Percentiles rank a stretch among this genome's conserved stretches.
Evolutionary conservation across 2,329 filamentous ascomycete genomes (phyloP).

Genomic region (Phialophora tarda): DNA sequence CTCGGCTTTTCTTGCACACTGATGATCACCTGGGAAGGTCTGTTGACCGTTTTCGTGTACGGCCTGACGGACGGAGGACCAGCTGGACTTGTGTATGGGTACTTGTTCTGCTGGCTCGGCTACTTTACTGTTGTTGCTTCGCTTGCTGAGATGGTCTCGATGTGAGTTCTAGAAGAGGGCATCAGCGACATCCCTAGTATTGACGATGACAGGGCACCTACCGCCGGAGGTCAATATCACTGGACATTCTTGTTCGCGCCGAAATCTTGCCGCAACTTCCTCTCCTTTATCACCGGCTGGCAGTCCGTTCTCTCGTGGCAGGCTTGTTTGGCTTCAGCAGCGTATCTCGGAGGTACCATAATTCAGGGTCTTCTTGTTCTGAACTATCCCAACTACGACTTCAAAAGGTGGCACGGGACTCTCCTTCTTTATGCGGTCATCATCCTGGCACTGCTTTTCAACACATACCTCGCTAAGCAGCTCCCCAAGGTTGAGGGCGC

Average conservation of each 20-base stretch:
- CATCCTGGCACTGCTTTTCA: constrained; percentile 56
- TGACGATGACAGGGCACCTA: constrained; percentile 42
- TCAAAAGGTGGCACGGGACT: constrained; percentile 56
- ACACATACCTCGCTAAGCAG: constrained; percentile 51
- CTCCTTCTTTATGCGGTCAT: constrained; percentile 58
- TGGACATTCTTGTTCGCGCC: constrained; percentile 43
- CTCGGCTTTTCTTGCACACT: constrained; percentile 42
- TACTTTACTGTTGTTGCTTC: constrained; percentile 41
- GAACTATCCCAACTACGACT: constrained; percentile 49
- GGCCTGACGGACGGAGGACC: constrained; percentile 43
- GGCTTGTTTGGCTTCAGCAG: constrained; percentile 48
- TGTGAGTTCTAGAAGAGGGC: constrained; percentile 37
- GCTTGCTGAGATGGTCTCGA: constrained; percentile 45
- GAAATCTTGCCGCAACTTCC: constrained; percentile 33
- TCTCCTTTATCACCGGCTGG: constrained; percentile 46
- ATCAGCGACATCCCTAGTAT: background rate
- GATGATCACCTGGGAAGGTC: constrained; percentile 42
- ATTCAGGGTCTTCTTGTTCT: constrained; percentile 54
- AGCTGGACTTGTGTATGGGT: constrained; percentile 45
- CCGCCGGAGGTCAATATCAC: constrained; percentile 49
- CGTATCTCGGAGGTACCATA: constrained; percentile 53
- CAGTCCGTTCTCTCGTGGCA: constrained; percentile 56
- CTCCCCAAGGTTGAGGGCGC: constrained; percentile 34
- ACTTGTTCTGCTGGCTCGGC: constrained; percentile 45
- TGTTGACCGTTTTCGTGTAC: constrained; percentile 35